Base-by-base conservation (phyloP, 495 filamentous ascomycete species). In the Saxispiralis lemnorum region DNA sequence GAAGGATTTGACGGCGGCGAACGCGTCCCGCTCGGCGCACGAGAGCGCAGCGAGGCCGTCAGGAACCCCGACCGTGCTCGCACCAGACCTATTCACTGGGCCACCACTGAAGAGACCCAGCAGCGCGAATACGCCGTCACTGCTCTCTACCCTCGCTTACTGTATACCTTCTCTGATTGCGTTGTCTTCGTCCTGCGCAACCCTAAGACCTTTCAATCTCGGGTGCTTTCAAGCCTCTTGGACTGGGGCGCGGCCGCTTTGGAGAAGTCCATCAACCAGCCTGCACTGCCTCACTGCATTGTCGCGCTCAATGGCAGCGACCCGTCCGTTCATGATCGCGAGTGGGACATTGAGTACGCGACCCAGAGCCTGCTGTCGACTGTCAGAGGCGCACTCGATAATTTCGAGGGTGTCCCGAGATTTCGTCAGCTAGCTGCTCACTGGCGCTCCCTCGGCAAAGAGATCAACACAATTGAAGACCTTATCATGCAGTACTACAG, bases 221-320 rank as follows among this genome's bases (percentile, higher is more conserved):
- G 45, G 10, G 67, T 67, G 1, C 48, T 67, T 12, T 47, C 60
- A 20, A 63, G 62, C 39, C 54, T 73, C 4, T 54, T 72, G 14
- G 51, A 64, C 17, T 66, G 62, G 62, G 65, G 60, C 7, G 46
- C 54, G 2, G 49, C 56, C 13, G 51, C 59, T 1, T 36, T 75
- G 20, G 68, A 75, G 51, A 68, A 63, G 38, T 73, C 71, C 1
- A 51, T 65, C 31, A 72, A 73, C 41, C 73, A 77, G 41, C 68
- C 70, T 0, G 59, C 58, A 2, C 53, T 73, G 13, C 71, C 72
- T 1, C 71, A 74, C 47, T 64, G 62, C 9, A 63, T 77, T 31
- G 69, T 77, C 31, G 67, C 60, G 1, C 54, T 74, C 3, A 75
- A 74, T 52, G 66, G 65, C 0, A 62, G 62, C 0, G 65, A 71